phyloP scores from a whole-genome alignment of 2,329 filamentous ascomycete species.

The Pseudomassariella vexata region DNA sequence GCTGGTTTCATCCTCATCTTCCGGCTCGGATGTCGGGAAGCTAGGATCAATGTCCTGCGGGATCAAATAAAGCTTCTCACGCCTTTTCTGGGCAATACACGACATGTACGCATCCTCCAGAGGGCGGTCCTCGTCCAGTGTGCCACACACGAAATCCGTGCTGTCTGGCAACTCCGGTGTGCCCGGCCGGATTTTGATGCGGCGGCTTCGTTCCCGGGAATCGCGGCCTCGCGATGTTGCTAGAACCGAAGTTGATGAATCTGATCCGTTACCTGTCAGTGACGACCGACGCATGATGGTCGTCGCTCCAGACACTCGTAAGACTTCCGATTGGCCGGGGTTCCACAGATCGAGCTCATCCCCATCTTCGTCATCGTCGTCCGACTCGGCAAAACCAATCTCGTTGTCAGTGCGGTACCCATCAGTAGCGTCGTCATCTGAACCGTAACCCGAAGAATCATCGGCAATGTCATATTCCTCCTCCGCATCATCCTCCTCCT shows the following conservation, averaged over 20 bases:
- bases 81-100: slow-evolving; percentile 73
- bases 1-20: slow-evolving; percentile 71
- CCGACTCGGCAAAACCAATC: slow-evolving; percentile 62
- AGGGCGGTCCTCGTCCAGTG: slow-evolving; percentile 88
- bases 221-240: slow-evolving; percentile 23
- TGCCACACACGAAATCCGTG: slow-evolving; percentile 98
- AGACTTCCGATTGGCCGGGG: slow-evolving; percentile 33
- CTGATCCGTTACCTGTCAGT: slow-evolving; percentile 43
- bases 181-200: slow-evolving; percentile 55
- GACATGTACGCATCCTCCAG: slow-evolving; percentile 92
- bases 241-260: slow-evolving; percentile 53
- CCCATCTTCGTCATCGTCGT: slow-evolving; percentile 58
- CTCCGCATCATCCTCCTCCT: slow-evolving; percentile 44
- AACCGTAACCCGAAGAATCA: slow-evolving; percentile 59
- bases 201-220: slow-evolving; percentile 26
- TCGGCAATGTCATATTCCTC: slow-evolving; percentile 51
- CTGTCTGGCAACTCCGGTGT: slow-evolving; percentile 89
- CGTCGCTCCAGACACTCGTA: slow-evolving; percentile 29
- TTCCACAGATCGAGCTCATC: slow-evolving; percentile 63
- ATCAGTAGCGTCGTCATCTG: slow-evolving; percentile 47
- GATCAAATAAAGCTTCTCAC: slow-evolving; percentile 72
- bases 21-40: slow-evolving; percentile 90
- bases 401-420: slow-evolving; percentile 74
- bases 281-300: slow-evolving; percentile 34
- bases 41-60: slow-evolving; percentile 98